Evolutionary conservation across 345 rosid species (phyloP).

Genomic region (Luvunga scandens): DNA sequence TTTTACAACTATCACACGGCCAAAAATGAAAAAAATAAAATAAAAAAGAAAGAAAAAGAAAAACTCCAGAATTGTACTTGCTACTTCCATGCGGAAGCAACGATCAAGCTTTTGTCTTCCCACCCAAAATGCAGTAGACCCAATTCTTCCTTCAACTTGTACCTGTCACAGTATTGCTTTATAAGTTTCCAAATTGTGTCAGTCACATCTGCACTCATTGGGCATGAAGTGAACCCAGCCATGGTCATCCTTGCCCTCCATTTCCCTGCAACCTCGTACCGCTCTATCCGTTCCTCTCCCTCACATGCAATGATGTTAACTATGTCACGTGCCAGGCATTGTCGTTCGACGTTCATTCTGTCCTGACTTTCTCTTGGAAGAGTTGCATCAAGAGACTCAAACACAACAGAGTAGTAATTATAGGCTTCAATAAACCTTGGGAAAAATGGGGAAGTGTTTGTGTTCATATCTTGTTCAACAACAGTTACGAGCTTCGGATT

Average conservation of each 20-base stretch:
- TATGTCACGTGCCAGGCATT: slow-evolving; percentile 93
- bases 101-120: slow-evolving; percentile 85
- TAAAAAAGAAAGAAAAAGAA: no score
- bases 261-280: slow-evolving; percentile 88
- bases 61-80: neutral
- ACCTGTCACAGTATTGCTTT: slow-evolving; percentile 63
- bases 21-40: neutral
- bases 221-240: slow-evolving; percentile 78
- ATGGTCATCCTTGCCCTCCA: slow-evolving; percentile 96
- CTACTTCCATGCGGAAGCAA: slow-evolving; percentile 87
- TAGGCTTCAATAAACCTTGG: slow-evolving; percentile 80
- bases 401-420: slow-evolving; percentile 85
- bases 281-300: slow-evolving; percentile 91
- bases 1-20: slow-evolving; percentile 13
- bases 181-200: slow-evolving; percentile 49
- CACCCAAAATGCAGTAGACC: slow-evolving; percentile 82
- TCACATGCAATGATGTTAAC: slow-evolving; percentile 93
- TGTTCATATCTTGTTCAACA: slow-evolving; percentile 90
- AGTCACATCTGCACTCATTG: slow-evolving; percentile 53
- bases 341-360: slow-evolving; percentile 91
- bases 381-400: slow-evolving; percentile 87
- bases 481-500: slow-evolving; percentile 92
- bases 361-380: slow-evolving; percentile 93
- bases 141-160: slow-evolving; percentile 55
- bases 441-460: slow-evolving; percentile 88